These are phyloP conservation scores for Melanogaster broomeanus DNA, from an alignment of 768 basidiomycete species.

Conservation along the genomic window DNA sequence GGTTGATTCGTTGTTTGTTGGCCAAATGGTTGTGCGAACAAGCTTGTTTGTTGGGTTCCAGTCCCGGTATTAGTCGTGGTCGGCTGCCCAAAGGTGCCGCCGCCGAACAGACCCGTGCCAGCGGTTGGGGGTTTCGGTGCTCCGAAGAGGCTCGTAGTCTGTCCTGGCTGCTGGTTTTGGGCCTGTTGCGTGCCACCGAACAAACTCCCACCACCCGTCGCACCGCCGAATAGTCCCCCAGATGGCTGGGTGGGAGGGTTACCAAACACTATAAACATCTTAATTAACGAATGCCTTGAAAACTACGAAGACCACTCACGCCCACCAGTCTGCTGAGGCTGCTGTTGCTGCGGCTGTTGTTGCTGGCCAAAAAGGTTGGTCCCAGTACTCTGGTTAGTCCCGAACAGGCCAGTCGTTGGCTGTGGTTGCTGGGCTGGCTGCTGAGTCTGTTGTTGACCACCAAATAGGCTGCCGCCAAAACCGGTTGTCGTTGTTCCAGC, in stretches of 20 bases:
- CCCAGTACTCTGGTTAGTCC: conserved; percentile 18
- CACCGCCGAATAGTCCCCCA: conserved; percentile 40
- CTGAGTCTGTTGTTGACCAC: conserved; percentile 30
- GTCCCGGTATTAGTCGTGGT: conserved; percentile 31
- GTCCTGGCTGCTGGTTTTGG: conserved; percentile 39
- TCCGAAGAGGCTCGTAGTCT: conserved; percentile 28
- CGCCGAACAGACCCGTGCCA: conserved; percentile 49
- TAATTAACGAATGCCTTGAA: conserved; percentile 2
- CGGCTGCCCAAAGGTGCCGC: conserved; percentile 49
- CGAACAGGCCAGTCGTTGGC: conserved; percentile 31
- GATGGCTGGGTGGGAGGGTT: conserved; percentile 28
- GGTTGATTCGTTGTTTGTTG: conserved; percentile 44
- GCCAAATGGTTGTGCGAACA: conserved; percentile 57
- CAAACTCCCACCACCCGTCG: conserved; percentile 34
- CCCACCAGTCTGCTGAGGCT: conserved; percentile 39
- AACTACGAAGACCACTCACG: conserved; percentile 26
- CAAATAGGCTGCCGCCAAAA: conserved; percentile 35
- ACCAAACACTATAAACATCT: conserved; percentile 38
- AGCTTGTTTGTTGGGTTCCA: conserved; percentile 28
- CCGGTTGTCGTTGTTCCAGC: conserved; percentile 31
- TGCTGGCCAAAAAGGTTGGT: conserved; percentile 36
- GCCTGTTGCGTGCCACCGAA: conserved; percentile 37
- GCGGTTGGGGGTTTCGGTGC: conserved; percentile 33
- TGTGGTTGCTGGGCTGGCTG: conserved; percentile 26
- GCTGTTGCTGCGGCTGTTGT: conserved; percentile 34